phyloP scores from a whole-genome alignment of 2,329 filamentous ascomycete genomes.

The Chaetomiaceae sp. region DNA sequence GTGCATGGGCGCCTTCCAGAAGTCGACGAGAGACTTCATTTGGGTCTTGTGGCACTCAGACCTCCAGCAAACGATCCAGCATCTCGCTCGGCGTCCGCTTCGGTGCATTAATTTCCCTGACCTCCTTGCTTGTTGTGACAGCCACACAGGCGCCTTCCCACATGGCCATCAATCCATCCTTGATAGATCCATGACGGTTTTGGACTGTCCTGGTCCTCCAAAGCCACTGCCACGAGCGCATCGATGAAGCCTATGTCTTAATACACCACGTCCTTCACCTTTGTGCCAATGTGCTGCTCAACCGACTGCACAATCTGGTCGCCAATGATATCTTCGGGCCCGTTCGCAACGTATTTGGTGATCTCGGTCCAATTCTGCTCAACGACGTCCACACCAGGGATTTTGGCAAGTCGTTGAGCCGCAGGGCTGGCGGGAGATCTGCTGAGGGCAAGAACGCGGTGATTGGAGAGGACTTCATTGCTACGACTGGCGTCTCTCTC shows the following conservation, averaged over 20 bases:
- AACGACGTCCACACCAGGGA: no score
- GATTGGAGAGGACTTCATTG: not conserved
- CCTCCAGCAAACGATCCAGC: not conserved
- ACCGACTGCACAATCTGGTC: constrained; percentile 1
- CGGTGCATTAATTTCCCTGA: not conserved
- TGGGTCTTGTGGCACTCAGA: no score
- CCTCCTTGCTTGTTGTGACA: constrained; percentile 2
- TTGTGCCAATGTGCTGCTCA: constrained; percentile 1
- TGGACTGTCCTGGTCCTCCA: not conserved
- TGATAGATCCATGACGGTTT: not conserved
- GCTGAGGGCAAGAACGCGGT: no score
- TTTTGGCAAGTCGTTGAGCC: no score
- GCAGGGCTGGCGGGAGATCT: no score
- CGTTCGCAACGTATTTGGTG: constrained; percentile 3
- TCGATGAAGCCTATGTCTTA: not conserved
- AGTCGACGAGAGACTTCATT: no score
- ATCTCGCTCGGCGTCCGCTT: no score
- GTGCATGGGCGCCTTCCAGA: no score
- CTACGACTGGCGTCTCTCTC: no score
- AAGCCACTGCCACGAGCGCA: not conserved
- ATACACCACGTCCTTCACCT: not conserved
- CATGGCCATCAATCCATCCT: not conserved
- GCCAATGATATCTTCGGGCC: constrained; percentile 8
- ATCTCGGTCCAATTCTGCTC: no score
- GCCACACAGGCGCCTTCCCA: not conserved